These are phyloP conservation scores for Trichophyton benhamiae DNA, from an alignment of 2,329 filamentous ascomycete species.

Conservation along the genomic window DNA sequence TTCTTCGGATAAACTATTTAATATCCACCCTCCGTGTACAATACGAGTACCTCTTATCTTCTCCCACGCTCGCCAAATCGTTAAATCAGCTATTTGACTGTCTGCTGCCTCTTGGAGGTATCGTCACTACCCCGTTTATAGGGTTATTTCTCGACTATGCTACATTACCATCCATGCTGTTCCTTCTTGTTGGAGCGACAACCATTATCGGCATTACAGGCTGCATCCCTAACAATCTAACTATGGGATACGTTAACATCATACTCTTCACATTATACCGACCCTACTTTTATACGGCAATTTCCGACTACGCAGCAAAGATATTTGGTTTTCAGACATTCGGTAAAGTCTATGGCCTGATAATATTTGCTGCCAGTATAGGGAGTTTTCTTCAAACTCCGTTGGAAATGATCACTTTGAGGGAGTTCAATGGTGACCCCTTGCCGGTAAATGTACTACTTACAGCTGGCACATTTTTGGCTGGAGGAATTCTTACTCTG, in stretches of 20 bases:
- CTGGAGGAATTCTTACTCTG: conserved; percentile 53
- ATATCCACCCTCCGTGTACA: conserved; percentile 71
- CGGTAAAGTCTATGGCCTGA: conserved; percentile 78
- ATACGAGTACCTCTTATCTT: conserved; percentile 63
- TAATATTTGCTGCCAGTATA: conserved; percentile 73
- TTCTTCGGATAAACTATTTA: conserved; percentile 77
- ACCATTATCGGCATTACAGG: conserved; percentile 67
- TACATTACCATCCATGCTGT: conserved; percentile 58
- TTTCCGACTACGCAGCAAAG: conserved; percentile 81
- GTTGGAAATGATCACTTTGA: conserved; percentile 65
- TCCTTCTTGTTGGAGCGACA: conserved; percentile 56
- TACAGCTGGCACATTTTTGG: conserved; percentile 47
- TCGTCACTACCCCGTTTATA: conserved; percentile 73
- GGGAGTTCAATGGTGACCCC: conserved; percentile 58
- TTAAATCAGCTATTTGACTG: conserved; percentile 79
- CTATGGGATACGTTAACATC: conserved; percentile 65
- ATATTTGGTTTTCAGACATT: conserved; percentile 89
- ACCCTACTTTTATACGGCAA: conserved; percentile 81
- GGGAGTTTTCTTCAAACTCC: conserved; percentile 73
- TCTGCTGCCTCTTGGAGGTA: conserved; percentile 66
- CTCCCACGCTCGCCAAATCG: conserved; percentile 47
- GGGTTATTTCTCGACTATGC: conserved; percentile 66
- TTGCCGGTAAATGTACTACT: conserved; percentile 64
- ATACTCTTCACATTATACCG: conserved; percentile 74
- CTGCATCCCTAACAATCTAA: conserved; percentile 51